Conservation (phyloP, 108 stramenopile genomes). For the Discostella pseudostelligera region DNA sequence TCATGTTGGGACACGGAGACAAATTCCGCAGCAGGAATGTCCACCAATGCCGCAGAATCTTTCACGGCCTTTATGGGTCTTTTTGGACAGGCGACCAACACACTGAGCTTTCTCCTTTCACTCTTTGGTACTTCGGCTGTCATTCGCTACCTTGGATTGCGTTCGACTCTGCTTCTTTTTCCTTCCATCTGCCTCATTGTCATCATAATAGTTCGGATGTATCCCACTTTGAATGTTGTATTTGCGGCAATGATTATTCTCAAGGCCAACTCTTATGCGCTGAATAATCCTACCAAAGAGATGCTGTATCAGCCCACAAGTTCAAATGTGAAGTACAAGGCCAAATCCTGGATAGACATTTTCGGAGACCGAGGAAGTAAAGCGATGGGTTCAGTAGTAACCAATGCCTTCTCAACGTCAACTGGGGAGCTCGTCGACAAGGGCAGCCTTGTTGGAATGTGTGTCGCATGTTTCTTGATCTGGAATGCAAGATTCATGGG, state of each 20-base stretch:
- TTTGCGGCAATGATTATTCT: constrained; percentile 96
- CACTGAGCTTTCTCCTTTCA: constrained; percentile 88
- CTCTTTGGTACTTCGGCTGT: constrained; percentile 93
- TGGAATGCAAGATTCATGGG: constrained; percentile 96
- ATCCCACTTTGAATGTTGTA: constrained; percentile 87
- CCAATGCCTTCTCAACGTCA: constrained; percentile 89
- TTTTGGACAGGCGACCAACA: constrained; percentile 96
- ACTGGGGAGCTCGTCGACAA: constrained; percentile 78
- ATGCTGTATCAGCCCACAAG: constrained; percentile 96
- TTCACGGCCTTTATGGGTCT: constrained; percentile 95
- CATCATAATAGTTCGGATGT: constrained; percentile 82
- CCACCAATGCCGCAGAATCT: constrained; percentile 67
- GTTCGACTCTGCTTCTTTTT: constrained; percentile 89
- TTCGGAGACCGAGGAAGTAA: constrained; percentile 95
- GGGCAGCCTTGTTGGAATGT: constrained; percentile 89
- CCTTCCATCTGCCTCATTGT: constrained; percentile 83
- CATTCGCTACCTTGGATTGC: constrained; percentile 92
- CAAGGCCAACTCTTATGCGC: constrained; percentile 92
- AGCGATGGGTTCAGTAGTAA: constrained; percentile 93
- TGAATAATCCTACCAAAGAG: constrained; percentile 98
- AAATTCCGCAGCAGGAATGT: constrained; percentile 70
- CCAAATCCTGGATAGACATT: constrained; percentile 97
- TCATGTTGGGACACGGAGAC: constrained; percentile 67
- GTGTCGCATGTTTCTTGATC: constrained; percentile 88
- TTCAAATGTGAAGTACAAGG: constrained; percentile 93